Base-by-base conservation (phyloP, 2,329 filamentous ascomycete genomes). In the Ploettnerulaceae sp. region DNA sequence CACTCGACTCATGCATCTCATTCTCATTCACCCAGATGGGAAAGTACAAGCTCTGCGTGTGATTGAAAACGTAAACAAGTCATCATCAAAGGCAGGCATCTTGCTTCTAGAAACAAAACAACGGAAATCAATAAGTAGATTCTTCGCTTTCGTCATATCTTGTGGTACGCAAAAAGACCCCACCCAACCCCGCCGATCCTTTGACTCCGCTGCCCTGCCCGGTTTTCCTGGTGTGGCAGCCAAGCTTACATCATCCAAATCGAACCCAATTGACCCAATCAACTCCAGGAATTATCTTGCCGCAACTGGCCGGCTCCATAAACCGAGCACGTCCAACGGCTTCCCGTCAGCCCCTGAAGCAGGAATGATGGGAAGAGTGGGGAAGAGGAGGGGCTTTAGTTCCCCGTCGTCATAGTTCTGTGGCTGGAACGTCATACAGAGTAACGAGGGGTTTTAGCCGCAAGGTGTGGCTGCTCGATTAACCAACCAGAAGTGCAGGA, bases 371-470 rank as follows among this genome's bases (percentile, higher is more conserved):
- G n/a, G n/a, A n/a, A n/a, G n/a, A n/a, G n/a, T n/a, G n/a, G n/a
- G n/a, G n/a, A n/a, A n/a, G n/a, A n/a, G n/a, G n/a, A n/a, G n/a
- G n/a, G n/a, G n/a, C n/a, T n/a, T n/a, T n/a, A 43, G 11, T 17
- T 7, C 14, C 12, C 15, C 9, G 21, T 29, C 41, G 41, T 44
- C 41, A 44, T 44, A 35, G 35, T 9, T 7, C 14, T 44, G 41
- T 44, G 41, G 41, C 41, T 44, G n/a, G 31, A 36, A 20, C 41
- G 40, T 34, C 28, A 43, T 43, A 25, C n/a, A n/a, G n/a, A n/a
- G n/a, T n/a, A n/a, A n/a, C n/a, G 29, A 18, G 11, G 35, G 14
- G 12, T 3, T 4, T 12, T 17, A 17, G 15, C 14, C 7, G 31
- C 14, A 9, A 18, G 3, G 11, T 43, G 39, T 43, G 40, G 39